Base-by-base conservation (phyloP, 2,329 filamentous ascomycete genomes). In the Fusarium drepaniforme region DNA sequence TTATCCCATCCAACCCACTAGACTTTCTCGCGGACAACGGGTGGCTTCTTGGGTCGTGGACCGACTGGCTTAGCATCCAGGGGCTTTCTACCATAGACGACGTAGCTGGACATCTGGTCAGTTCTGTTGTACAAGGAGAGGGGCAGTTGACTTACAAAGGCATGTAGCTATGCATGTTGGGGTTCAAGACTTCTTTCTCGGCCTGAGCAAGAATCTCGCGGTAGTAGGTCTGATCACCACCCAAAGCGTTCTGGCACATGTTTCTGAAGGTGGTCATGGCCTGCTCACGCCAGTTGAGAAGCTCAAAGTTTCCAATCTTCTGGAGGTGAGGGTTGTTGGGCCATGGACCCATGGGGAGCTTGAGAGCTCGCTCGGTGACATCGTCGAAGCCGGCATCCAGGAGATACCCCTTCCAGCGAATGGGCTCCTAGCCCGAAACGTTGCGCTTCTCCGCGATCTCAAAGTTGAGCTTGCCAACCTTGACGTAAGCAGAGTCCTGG, bases 321-420 rank as follows among this genome's bases (percentile, higher is more conserved):
- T 82, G 82, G 30, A 79, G 74, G 8, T 73, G 77, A 15, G 64
- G 72, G 16, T 83, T 77, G 35, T 74, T 80, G 15, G 82, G 80
- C 80, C 81, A 83, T 1, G 74, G 63, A 28, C 79, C 81, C 2
- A 77, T 76, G 0, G 82, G 81, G 2, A 82, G 76, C 68, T 81
- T 82, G 53, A 78, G 77, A 1, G 77, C 61, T 0, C 58, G 70
- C 68, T 82, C 78, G 0, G 77, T 68, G 1, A 84, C 70, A 21
- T 83, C 76, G 16, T 80, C 76, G 58, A 82, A 84, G 15, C 81
- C 82, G 2, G 74, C 78, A 0, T 80, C 75, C 56, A 78, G 62
- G n/a, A 84, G 76, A 25, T 72, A 66, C 3, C 60, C 42, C 58
- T 73, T 80, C 71, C 78, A 77, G 9, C 68, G 65, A 15, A 73